Conservation (phyloP, 371 early-diverging fungal species). For the Blastocladiella emersonii region DNA sequence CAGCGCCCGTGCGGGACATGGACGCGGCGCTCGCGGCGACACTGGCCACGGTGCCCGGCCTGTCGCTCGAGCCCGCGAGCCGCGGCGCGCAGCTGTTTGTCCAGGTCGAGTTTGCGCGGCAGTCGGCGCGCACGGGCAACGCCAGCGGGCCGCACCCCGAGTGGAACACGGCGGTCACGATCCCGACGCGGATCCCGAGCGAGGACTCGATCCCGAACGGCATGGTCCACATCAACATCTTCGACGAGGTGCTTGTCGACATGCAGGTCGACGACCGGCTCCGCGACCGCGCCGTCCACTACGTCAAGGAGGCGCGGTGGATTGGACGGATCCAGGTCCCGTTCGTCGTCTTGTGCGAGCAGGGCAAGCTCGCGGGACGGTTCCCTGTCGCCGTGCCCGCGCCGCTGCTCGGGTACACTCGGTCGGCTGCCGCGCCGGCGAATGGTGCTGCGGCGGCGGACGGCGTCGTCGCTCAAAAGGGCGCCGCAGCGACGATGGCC, state of each 20-base stretch:
- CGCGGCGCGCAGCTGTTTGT: neutral
- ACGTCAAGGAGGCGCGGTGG: neutral
- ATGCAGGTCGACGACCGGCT: constrained; percentile 1
- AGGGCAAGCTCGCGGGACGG: neutral
- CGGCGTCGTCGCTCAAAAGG: too few relatives aligned
- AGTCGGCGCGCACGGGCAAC: neutral
- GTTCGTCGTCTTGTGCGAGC: neutral
- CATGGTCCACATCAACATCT: neutral
- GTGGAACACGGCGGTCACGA: neutral
- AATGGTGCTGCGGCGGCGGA: too few relatives aligned
- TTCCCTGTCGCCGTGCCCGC: neutral
- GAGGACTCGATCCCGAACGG: neutral
- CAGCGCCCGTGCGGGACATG: too few relatives aligned
- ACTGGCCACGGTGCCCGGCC: neutral
- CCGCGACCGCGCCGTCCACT: neutral
- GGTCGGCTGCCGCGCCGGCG: too few relatives aligned
- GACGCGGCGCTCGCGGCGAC: neutral
- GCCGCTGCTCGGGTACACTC: neutral
- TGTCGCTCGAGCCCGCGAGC: neutral
- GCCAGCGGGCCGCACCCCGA: neutral
- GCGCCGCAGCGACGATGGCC: too few relatives aligned
- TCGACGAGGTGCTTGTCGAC: constrained; percentile 3
- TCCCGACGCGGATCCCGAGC: neutral
- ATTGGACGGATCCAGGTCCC: neutral
- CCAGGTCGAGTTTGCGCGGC: neutral